phyloP scores from a whole-genome alignment of 768 basidiomycete species.

The Lyophyllum semitale region DNA sequence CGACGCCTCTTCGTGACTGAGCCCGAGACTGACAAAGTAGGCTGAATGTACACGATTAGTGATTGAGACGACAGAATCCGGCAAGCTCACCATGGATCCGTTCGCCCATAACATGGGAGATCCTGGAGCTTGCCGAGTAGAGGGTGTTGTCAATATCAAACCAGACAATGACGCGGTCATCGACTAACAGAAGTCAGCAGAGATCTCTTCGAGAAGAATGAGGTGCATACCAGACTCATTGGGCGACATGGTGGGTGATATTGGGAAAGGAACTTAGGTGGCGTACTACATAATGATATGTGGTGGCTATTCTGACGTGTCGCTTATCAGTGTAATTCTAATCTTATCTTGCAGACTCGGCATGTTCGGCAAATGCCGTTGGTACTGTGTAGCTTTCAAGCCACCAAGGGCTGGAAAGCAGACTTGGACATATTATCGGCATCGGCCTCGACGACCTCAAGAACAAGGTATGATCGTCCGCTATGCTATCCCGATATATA shows the following conservation, averaged over 20 bases:
- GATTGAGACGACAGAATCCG: neutral
- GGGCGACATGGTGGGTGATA: conserved; percentile 7
- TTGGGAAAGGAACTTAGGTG: neutral
- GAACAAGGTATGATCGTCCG: conserved; percentile 43
- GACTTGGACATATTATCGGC: conserved; percentile 41
- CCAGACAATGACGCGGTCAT: conserved; percentile 68
- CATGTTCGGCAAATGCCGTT: conserved; percentile 35
- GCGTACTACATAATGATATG: neutral
- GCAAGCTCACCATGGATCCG: conserved; percentile 65
- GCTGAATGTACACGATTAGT: conserved; percentile 37
- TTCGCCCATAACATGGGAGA: conserved; percentile 78
- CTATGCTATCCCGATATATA: neutral
- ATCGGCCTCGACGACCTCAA: conserved; percentile 54
- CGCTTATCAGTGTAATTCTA: conserved; percentile 17
- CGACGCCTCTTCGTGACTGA: conserved; percentile 68
- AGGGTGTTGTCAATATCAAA: conserved; percentile 90
- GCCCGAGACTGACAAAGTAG: conserved; percentile 73
- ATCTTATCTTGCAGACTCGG: conserved; percentile 21
- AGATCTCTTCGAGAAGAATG: neutral
- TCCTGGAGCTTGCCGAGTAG: conserved; percentile 74
- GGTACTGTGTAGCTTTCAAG: conserved; percentile 48
- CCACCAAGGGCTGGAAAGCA: conserved; percentile 35
- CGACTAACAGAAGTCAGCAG: conserved; percentile 23
- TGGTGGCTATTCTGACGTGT: no score
- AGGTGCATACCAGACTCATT: conserved; percentile 8